phyloP scores from a whole-genome alignment of 495 filamentous ascomycete species.

The Trichoderma reesei region DNA sequence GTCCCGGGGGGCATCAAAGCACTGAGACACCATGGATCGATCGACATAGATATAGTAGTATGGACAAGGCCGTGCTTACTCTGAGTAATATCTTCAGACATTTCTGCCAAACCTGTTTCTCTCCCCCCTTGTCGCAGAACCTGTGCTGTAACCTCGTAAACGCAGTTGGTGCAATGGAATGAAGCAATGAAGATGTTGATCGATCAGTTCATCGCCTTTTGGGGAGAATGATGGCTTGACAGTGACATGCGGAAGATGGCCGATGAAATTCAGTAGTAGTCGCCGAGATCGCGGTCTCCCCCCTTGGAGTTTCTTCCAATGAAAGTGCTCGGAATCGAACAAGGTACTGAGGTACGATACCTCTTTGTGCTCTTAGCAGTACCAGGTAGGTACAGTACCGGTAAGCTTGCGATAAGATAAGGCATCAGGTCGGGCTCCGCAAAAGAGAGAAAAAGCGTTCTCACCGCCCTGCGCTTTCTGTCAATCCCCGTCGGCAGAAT shows the following conservation, averaged over 20 bases:
- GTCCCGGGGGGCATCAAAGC: neutral
- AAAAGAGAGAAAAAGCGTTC: neutral
- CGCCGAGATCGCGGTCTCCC: no score
- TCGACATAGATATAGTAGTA: neutral
- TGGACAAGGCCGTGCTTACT: neutral
- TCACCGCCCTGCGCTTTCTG: slow-evolving; percentile 2
- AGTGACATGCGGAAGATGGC: no score
- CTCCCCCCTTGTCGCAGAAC: neutral
- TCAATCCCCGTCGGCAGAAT: neutral
- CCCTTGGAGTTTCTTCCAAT: no score
- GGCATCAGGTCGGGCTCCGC: no score
- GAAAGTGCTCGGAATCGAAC: no score
- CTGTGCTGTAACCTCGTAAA: neutral
- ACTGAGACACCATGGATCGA: neutral
- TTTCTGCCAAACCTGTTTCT: no score
- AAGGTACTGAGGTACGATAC: no score
- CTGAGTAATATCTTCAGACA: slow-evolving; percentile 6
- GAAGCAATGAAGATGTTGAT: no score
- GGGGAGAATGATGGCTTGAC: no score
- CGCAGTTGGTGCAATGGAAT: neutral
- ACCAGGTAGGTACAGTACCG: no score
- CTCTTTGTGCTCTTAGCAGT: no score
- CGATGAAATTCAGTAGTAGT: no score
- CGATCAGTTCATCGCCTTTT: neutral
- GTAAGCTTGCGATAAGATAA: slow-evolving; percentile 4